Evolutionary conservation across 108 stramenopile species (phyloP), one percentile per base, ranked within the genome.

Genomic region (Fragilariopsis cylindrus): DNA sequence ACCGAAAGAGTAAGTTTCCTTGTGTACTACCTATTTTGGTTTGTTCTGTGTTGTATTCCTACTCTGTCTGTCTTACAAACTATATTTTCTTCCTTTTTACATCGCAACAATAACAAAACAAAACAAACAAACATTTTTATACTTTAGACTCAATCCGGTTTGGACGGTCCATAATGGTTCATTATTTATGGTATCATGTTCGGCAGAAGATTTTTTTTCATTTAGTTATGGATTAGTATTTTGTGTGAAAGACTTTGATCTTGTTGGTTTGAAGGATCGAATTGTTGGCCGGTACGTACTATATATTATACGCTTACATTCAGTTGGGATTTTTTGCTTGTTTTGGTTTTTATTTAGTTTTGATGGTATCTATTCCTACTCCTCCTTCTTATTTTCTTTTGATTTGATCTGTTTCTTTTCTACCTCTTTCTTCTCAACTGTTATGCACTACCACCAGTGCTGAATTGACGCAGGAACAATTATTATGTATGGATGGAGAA

Each of bases 121-220:
- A 30, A 30, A 30, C 30, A 30, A 30, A 30, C 30, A 30, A 30
- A 30, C 30, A 30, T 30, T 53, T 15, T 45, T 21, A 5, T 42
- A 11, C 44, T 6, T 12, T 7, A 60, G 47, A 12, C 21, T 71
- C 30, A 72, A 89, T 80, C 90, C 90, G 3, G 79, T 88, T 47
- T 91, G 87, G 87, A 91, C 90, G 1, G 48, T 88, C 18, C 60
- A 70, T 40, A 88, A 73, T 16, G 74, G 76, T 57, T 86, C 86
- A 16, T 65, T 89, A 9, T 87, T 88, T 65, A 54, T 89, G 43
- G 75, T 85, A 60, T 77, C 66, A 44, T 72, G 69, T 8, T 50
- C 54, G 48, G 82, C 87, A 21, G 45, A 82, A 9, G 87, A 90
- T 49, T 73, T 89, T 12, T 87, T 89, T 75, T 43, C 70, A 7